Percentiles rank a stretch among this genome's conserved stretches.
Evolutionary conservation across 2,329 filamentous ascomycete species (phyloP).

Genomic region (Fusarium aywerte): DNA sequence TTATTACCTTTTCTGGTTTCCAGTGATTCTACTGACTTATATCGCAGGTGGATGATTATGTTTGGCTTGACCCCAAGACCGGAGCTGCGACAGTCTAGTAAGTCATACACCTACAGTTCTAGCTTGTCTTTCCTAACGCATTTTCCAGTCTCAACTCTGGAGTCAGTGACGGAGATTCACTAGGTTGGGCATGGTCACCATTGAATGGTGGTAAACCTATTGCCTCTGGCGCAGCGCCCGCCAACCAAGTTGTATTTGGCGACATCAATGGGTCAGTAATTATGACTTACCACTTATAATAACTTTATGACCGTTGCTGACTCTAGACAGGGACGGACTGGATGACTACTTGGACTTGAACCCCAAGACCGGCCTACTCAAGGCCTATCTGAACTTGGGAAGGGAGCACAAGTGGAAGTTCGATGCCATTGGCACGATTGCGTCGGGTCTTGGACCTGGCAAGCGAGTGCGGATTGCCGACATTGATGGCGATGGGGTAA

Average conservation of each 20-base stretch:
- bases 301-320: no score
- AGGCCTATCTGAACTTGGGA: not conserved
- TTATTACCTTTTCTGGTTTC: no score
- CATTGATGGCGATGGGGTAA: conserved; percentile 14
- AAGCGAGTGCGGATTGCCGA: conserved; percentile 5
- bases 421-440: not conserved
- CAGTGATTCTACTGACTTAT: no score
- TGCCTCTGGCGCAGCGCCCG: conserved; percentile 4
- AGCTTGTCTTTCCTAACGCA: no score
- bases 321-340: no score
- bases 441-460: not conserved
- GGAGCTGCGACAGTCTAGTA: conserved; percentile 14
- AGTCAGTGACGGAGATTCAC: not conserved
- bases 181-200: conserved; percentile 14
- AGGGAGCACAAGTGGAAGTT: conserved; percentile 1
- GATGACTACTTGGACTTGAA: conserved; percentile 4
- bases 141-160: conserved; percentile 22
- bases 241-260: not conserved
- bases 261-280: conserved; percentile 15
- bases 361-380: not conserved
- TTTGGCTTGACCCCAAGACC: conserved; percentile 12
- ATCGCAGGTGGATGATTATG: conserved; percentile 15
- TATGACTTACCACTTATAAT: no score
- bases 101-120: no score
- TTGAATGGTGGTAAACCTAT: conserved; percentile 18